Conservation (phyloP, 768 basidiomycete genomes). For the Leccinum olivaceopallidum region DNA sequence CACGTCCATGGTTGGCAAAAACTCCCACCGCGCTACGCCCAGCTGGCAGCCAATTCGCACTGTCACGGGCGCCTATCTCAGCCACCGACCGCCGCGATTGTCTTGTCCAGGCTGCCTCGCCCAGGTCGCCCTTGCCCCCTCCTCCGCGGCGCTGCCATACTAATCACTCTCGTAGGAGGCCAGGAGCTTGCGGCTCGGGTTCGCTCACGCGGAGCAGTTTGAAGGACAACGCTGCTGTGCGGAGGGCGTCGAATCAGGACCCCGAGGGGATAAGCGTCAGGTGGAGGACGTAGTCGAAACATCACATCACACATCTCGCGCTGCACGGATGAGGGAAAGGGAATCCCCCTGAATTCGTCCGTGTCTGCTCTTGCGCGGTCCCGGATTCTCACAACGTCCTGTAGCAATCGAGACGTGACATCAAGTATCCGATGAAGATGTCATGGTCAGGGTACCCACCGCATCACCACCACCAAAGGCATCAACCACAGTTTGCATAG, state of each 20-base stretch:
- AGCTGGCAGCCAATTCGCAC: too few relatives aligned
- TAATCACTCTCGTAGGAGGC: conserved; percentile 24
- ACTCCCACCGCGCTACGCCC: conserved; percentile 30
- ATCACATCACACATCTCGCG: too few relatives aligned
- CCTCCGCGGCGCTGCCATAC: conserved; percentile 4
- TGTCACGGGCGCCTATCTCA: conserved; percentile 2
- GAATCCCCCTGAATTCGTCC: too few relatives aligned
- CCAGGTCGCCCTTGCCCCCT: too few relatives aligned
- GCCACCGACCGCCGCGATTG: too few relatives aligned
- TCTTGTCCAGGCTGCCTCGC: too few relatives aligned
- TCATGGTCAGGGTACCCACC: too few relatives aligned
- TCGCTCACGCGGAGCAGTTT: conserved; percentile 22
- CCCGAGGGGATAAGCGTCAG: conserved; percentile 33
- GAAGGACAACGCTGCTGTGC: conserved; percentile 30
- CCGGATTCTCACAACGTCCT: neutral
- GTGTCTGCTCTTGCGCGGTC: neutral
- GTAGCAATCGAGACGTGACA: neutral
- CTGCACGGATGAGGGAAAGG: neutral
- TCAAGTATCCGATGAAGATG: too few relatives aligned
- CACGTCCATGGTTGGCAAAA: conserved; percentile 21
- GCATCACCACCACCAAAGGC: too few relatives aligned
- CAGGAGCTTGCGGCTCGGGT: conserved; percentile 28
- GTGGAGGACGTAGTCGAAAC: conserved; percentile 16
- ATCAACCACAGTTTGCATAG: too few relatives aligned
- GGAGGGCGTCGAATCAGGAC: conserved; percentile 39